These are phyloP conservation scores for Gymnopus androsaceus DNA, from an alignment of 1,284 basidiomycete genomes.

Conservation along the genomic window DNA sequence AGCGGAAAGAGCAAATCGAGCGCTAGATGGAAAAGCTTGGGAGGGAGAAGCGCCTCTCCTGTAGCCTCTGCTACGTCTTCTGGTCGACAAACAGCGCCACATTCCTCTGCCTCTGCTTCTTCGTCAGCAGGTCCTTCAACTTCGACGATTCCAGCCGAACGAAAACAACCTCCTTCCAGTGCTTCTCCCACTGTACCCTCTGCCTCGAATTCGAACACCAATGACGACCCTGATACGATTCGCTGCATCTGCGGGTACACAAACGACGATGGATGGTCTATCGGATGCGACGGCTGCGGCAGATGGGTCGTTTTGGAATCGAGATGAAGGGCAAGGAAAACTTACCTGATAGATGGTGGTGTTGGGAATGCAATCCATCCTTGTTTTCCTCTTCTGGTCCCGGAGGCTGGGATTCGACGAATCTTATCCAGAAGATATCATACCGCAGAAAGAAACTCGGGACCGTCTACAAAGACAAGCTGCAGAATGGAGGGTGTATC, in stretches of 20 bases:
- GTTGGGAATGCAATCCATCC: conserved; percentile 58
- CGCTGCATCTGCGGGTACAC: conserved; percentile 74
- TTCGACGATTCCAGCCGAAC: not conserved
- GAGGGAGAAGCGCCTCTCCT: no score
- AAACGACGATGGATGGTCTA: conserved; percentile 88
- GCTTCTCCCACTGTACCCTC: no score
- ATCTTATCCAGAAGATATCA: conserved; percentile 41
- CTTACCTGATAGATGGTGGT: conserved; percentile 77
- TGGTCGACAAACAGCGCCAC: no score
- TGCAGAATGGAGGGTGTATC: conserved; percentile 69
- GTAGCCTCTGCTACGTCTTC: no score
- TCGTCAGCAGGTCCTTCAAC: no score
- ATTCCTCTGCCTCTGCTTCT: no score
- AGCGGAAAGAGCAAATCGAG: no score
- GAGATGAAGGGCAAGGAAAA: conserved; percentile 55
- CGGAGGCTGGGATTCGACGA: conserved; percentile 14
- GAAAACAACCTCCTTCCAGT: no score
- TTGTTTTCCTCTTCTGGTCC: no score
- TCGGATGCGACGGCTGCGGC: conserved; percentile 87
- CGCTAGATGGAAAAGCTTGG: no score
- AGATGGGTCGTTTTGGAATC: conserved; percentile 92
- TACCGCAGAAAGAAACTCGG: conserved; percentile 54
- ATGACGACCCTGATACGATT: conserved; percentile 37
- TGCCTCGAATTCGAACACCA: not conserved
- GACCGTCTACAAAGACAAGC: conserved; percentile 59